Percentiles rank a stretch among this genome's conserved stretches.
phyloP scores from a whole-genome alignment of 495 filamentous ascomycete genomes.

The Neurospora africana region DNA sequence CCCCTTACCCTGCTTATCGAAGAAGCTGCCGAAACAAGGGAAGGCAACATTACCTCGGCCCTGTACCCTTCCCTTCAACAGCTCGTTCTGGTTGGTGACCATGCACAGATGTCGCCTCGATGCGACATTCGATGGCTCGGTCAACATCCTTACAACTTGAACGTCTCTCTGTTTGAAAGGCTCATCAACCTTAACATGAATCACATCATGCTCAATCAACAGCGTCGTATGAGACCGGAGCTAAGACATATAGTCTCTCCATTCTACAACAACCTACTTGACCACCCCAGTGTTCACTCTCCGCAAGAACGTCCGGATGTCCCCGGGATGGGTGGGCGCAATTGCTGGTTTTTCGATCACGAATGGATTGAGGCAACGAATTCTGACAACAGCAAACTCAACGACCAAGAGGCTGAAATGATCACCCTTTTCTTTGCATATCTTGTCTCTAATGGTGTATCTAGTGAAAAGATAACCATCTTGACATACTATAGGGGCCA shows the following conservation, averaged over 20 bases:
- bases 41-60: constrained; percentile 44
- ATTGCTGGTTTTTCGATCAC: constrained; percentile 67
- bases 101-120: constrained; percentile 41
- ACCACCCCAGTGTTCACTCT: constrained; percentile 57
- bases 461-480: constrained; percentile 57
- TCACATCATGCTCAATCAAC: constrained; percentile 50
- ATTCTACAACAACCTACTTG: constrained; percentile 56
- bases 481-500: constrained; percentile 92
- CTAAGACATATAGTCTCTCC: constrained; percentile 50
- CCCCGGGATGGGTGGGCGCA: constrained; percentile 66
- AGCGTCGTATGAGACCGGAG: constrained; percentile 64
- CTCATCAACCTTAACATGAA: constrained; percentile 59
- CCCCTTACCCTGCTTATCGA: constrained; percentile 51
- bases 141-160: constrained; percentile 54
- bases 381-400: constrained; percentile 57
- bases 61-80: constrained; percentile 44
- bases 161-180: constrained; percentile 45
- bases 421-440: constrained; percentile 62
- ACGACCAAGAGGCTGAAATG: constrained; percentile 69
- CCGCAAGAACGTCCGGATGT: constrained; percentile 43
- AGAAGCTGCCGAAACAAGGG: constrained; percentile 48
- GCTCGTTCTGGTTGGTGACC: constrained; percentile 47
- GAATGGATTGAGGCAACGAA: constrained; percentile 55
- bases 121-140: constrained; percentile 52
- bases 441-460: constrained; percentile 55